Conservation (phyloP, 371 early-diverging fungal genomes). For the Mortierella sp. region DNA sequence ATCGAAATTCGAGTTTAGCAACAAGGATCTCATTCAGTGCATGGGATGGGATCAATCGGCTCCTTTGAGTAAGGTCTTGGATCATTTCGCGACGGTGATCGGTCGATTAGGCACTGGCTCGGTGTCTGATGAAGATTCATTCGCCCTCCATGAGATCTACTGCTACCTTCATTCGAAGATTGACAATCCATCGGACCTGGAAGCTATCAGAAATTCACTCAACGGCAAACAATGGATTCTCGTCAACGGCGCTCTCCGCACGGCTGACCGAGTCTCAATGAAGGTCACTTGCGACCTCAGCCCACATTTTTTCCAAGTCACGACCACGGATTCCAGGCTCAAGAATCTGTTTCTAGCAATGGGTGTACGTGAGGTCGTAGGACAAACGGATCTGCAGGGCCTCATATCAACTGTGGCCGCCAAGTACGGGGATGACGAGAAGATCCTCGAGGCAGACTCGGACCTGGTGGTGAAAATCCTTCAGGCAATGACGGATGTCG, state of each 20-base stretch:
- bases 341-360: constrained; percentile 17
- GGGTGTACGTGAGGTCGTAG: constrained; percentile 18
- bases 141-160: not conserved
- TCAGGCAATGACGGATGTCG: not conserved
- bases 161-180: too few relatives aligned
- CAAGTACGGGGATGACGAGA: not conserved
- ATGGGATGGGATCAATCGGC: constrained; percentile 22
- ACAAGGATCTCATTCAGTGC: not conserved
- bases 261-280: constrained; percentile 18
- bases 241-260: constrained; percentile 9
- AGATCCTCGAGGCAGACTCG: constrained; percentile 1
- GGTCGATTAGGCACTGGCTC: not conserved
- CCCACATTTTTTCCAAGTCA: constrained; percentile 21
- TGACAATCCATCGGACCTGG: constrained; percentile 1
- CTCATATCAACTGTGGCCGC: not conserved
- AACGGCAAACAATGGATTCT: constrained; percentile 20
- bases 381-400: constrained; percentile 11
- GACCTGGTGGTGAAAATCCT: constrained; percentile 18
- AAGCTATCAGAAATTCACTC: constrained; percentile 1
- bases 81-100: not conserved
- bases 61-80: constrained; percentile 19
- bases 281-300: constrained; percentile 2
- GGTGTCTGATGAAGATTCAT: too few relatives aligned
- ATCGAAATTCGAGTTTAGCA: constrained; percentile 1
- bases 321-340: not conserved